Percentiles rank a stretch among this genome's conserved stretches.
phyloP scores from a whole-genome alignment of 768 basidiomycete species.

The Naganishia kalamii region DNA sequence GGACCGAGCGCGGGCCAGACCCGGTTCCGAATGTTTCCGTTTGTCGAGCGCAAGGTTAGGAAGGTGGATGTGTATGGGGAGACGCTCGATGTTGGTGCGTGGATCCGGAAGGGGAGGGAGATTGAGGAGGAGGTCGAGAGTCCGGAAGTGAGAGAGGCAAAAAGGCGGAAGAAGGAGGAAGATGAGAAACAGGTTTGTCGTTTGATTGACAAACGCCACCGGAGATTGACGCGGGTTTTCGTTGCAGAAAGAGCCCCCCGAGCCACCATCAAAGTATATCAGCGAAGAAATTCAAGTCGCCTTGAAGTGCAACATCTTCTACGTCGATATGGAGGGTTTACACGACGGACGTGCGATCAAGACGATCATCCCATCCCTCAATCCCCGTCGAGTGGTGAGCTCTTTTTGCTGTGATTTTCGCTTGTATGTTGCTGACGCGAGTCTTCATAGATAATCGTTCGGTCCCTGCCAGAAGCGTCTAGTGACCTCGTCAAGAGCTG shows the following conservation, averaged over 20 bases:
- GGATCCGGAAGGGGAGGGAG: slow-evolving; percentile 83
- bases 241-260: slow-evolving; percentile 62
- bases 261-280: slow-evolving; percentile 87
- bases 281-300: slow-evolving; percentile 69
- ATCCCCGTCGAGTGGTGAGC: slow-evolving; percentile 86
- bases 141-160: slow-evolving; percentile 68
- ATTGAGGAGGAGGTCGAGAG: slow-evolving; percentile 83
- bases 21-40: slow-evolving; percentile 94
- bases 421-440: background rate
- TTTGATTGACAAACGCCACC: background rate
- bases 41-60: slow-evolving; percentile 75
- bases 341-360: slow-evolving; percentile 96
- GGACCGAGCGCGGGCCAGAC: slow-evolving; percentile 48
- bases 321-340: slow-evolving; percentile 91
- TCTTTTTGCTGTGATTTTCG: background rate
- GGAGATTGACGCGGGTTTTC: background rate
- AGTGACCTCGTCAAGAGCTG: slow-evolving; percentile 72
- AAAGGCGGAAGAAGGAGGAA: slow-evolving; percentile 62
- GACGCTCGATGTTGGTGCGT: slow-evolving; percentile 88
- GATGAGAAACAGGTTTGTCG: slow-evolving; percentile 68
- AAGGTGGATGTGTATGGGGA: slow-evolving; percentile 95
- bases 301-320: slow-evolving; percentile 76
- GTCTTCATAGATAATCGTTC: slow-evolving; percentile 69
- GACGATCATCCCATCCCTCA: slow-evolving; percentile 91
- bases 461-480: slow-evolving; percentile 64